These are phyloP conservation scores for Agarophyton chilense DNA, from an alignment of 23 red algal genomes.

Conservation along the genomic window DNA sequence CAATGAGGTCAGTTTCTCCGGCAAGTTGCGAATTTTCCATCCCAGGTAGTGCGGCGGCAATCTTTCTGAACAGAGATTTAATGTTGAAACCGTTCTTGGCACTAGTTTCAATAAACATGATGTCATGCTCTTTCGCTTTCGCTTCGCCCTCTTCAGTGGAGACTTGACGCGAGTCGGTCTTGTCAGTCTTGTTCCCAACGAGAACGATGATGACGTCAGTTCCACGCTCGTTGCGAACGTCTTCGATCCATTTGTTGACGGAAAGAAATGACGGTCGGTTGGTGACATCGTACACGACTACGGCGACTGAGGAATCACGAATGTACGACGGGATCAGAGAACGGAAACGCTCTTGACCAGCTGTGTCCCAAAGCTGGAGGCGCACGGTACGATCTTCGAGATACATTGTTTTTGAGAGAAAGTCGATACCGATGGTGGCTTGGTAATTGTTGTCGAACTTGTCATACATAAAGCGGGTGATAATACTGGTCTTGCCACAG, in stretches of 20 bases:
- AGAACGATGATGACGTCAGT: conserved; percentile 97
- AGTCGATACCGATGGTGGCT: conserved; percentile 99
- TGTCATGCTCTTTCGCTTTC: conserved; percentile 98
- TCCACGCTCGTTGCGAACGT: conserved; percentile 96
- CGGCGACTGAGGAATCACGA: conserved; percentile 96
- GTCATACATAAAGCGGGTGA: conserved; percentile 99
- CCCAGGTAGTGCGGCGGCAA: conserved; percentile 95
- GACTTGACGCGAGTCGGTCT: conserved; percentile 89
- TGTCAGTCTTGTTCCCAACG: conserved; percentile 97
- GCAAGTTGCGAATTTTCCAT: conserved; percentile 83
- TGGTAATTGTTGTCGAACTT: conserved; percentile 99
- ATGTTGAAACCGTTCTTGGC: conserved; percentile 97
- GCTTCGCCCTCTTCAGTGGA: conserved; percentile 97
- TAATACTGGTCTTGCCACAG: conserved; percentile 98
- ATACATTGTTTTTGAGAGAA: conserved; percentile 99
- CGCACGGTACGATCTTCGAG: conserved; percentile 99
- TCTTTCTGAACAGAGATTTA: conserved; percentile 99
- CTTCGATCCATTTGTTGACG: conserved; percentile 97
- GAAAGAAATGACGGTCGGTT: conserved; percentile 92
- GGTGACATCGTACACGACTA: conserved; percentile 98
- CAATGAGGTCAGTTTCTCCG: conserved; percentile 85
- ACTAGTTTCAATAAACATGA: conserved; percentile 99
- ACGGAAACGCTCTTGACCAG: conserved; percentile 98
- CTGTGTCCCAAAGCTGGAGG: conserved; percentile 99
- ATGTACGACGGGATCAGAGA: conserved; percentile 99